phyloP scores from a whole-genome alignment of 179 eudicot genomes.

The Camellia oleifera region DNA sequence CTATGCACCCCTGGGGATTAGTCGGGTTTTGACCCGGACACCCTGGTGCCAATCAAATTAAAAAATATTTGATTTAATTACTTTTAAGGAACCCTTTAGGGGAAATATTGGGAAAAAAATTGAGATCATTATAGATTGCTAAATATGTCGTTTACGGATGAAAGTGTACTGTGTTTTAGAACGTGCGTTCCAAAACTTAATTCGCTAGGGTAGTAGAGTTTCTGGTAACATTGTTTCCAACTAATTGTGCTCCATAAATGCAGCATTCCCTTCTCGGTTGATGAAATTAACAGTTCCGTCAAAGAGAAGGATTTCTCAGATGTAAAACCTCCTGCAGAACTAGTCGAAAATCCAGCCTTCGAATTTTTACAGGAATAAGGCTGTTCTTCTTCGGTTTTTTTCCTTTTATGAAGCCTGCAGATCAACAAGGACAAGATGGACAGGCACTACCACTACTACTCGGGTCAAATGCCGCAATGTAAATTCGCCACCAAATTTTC shows the following conservation, averaged over 20 bases:
- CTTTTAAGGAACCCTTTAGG: no score
- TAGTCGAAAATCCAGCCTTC: constrained; percentile 67
- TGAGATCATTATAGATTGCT: no score
- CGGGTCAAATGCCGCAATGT: constrained; percentile 10
- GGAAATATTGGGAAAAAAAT: no score
- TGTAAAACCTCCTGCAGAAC: constrained; percentile 58
- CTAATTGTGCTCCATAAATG: constrained; percentile 16
- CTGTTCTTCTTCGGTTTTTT: constrained; percentile 6
- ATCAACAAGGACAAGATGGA: not conserved
- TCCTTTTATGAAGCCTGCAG: not conserved
- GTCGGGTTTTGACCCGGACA: no score
- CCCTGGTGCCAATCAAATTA: no score
- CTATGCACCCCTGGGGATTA: no score
- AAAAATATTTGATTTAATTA: no score
- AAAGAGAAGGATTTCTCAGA: constrained; percentile 65
- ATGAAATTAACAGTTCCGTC: constrained; percentile 45
- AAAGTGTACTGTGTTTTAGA: no score
- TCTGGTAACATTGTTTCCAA: not conserved
- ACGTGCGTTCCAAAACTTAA: no score
- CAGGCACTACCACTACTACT: not conserved
- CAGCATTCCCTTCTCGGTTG: constrained; percentile 76
- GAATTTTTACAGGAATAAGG: constrained; percentile 68
- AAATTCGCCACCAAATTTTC: constrained; percentile 14
- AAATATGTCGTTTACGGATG: no score
- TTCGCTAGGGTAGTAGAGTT: no score